Evolutionary conservation across 352 stramenopile genomes (phyloP), one percentile per base, ranked within the genome.

Genomic region (Globisporangium nunn): DNA sequence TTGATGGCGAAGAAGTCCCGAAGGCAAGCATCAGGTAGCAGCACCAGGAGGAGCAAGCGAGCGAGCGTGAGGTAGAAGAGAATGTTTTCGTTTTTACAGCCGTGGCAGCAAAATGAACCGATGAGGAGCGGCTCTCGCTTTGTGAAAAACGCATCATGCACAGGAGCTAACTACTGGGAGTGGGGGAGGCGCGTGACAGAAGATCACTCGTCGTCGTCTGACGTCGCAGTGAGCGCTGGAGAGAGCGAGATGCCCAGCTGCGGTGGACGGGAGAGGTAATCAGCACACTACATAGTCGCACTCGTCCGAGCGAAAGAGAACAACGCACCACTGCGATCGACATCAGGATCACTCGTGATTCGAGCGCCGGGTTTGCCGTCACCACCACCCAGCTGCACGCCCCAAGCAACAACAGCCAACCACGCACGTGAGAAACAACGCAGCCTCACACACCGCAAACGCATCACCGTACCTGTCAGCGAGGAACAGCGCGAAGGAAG

Each of bases 311-410:
- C 33, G 39, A 54, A 12, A 15, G 45, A 28, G 11, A 18, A n/a
- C 17, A 15, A 79, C 77, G 65, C 63, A 90, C 80, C 64, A 81
- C 68, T 35, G 81, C 76, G 43, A 81, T 54, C 31, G 78, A 91
- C 81, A 89, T 91, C 51, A 91, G 73, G 58, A 78, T 78, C 35
- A 89, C 78, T 44, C 81, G 81, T 17, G 75, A 85, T 33, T 81
- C 70, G 43, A 81, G 55, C 57, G 70, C 69, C 15, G 78, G 58
- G 59, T 86, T 81, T 43, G 74, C 52, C 14, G 76, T 87, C 44
- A 72, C 65, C 47, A 88, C 64, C 54, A 74, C 65, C 72, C 72
- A 85, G 56, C 72, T 52, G 8, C 51, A 59, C 15, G 39, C 23
- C 23, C 23, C 23, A 23, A 23, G 23, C 28, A 57, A 29, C 28